Conservation (phyloP, 2,329 filamentous ascomycete species). For the Sporothrix pseudoabietina region DNA sequence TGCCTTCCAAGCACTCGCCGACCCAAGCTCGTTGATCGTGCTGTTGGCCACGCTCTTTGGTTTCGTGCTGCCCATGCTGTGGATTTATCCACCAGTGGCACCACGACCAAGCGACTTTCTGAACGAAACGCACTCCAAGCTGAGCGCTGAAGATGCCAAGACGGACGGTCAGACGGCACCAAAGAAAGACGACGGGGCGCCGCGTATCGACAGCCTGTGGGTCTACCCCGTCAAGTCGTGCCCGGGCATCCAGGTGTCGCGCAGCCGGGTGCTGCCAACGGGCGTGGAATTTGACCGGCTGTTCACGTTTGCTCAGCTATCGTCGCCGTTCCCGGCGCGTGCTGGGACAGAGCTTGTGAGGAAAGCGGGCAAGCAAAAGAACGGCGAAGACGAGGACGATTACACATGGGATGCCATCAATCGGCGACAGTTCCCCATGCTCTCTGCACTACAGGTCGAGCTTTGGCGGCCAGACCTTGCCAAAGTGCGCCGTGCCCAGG, state of each 20-base stretch:
- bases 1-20: not conserved
- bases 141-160: conserved; percentile 47
- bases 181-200: not conserved
- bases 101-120: conserved; percentile 57
- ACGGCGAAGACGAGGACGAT: conserved; percentile 40
- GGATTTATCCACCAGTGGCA: conserved; percentile 58
- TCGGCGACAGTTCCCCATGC: conserved; percentile 65
- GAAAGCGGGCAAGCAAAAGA: conserved; percentile 44
- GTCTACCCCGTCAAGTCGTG: conserved; percentile 87
- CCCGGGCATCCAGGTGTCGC: conserved; percentile 69
- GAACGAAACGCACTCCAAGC: conserved; percentile 55
- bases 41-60: conserved; percentile 50
- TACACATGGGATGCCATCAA: conserved; percentile 72
- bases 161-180: conserved; percentile 31
- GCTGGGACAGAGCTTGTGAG: conserved; percentile 36
- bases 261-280: conserved; percentile 63
- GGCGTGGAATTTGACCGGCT: conserved; percentile 80
- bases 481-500: conserved; percentile 52
- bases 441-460: conserved; percentile 70
- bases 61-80: conserved; percentile 57
- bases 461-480: conserved; percentile 69
- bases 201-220: conserved; percentile 63
- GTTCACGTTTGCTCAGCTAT: conserved; percentile 76
- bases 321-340: conserved; percentile 50
- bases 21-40: conserved; percentile 40